Percentiles rank a stretch among this genome's conserved stretches.
Conservation (phyloP, 129 eudicot genomes). For the Dittrichia graveolens region DNA sequence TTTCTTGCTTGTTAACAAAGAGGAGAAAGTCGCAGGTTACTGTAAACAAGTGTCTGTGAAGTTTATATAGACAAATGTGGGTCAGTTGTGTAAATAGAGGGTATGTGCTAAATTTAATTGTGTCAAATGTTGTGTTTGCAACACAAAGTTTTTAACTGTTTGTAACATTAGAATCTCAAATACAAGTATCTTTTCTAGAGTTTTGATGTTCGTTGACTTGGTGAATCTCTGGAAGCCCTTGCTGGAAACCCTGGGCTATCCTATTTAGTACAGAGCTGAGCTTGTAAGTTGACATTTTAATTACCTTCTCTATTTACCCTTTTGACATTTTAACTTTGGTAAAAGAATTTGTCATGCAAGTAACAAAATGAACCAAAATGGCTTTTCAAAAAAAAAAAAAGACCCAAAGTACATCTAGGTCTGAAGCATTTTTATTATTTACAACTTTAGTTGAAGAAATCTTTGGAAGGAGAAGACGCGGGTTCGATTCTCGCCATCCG, state of each 20-base stretch:
- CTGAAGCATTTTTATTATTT: too few relatives aligned
- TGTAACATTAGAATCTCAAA: slow-evolving; percentile 25
- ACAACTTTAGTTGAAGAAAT: too few relatives aligned
- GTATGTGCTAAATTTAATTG: slow-evolving; percentile 21
- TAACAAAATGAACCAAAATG: too few relatives aligned
- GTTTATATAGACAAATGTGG: slow-evolving; percentile 10
- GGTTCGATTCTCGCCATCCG: too few relatives aligned
- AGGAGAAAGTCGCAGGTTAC: neutral
- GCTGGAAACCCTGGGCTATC: too few relatives aligned
- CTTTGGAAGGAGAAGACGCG: too few relatives aligned
- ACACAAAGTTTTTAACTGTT: slow-evolving; percentile 23
- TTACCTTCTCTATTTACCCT: neutral
- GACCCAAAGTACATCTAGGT: too few relatives aligned
- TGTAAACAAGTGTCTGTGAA: slow-evolving; percentile 35
- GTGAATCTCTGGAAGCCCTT: neutral
- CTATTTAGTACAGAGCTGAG: slow-evolving; percentile 31
- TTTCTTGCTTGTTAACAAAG: slow-evolving; percentile 3
- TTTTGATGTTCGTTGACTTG: neutral
- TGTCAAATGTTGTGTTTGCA: slow-evolving; percentile 25
- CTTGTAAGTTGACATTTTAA: slow-evolving; percentile 13
- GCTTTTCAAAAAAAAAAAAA: too few relatives aligned
- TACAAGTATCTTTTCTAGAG: slow-evolving; percentile 11
- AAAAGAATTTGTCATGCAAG: too few relatives aligned
- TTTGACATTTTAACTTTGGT: neutral
- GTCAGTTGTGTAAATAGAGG: slow-evolving; percentile 29